Conservation (phyloP, 2,329 filamentous ascomycete species). For the Lizonia empirigonia region DNA sequence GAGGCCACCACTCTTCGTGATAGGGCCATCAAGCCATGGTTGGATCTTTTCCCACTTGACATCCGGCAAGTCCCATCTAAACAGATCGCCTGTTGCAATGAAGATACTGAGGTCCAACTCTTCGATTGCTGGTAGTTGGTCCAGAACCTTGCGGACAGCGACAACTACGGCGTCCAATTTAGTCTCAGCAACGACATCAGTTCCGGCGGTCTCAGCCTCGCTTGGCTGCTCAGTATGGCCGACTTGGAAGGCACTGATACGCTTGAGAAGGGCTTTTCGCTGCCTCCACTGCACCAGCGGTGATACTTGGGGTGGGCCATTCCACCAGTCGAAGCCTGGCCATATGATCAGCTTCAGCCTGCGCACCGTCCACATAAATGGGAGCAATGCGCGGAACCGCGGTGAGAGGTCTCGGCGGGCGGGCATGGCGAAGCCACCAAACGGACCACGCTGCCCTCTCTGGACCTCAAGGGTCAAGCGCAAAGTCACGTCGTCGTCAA, state of each 20-base stretch:
- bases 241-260: constrained; percentile 14
- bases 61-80: constrained; percentile 38
- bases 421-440: constrained; percentile 33
- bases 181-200: background rate
- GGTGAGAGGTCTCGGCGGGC: constrained; percentile 32
- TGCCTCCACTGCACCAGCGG: constrained; percentile 10
- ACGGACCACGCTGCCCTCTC: constrained; percentile 17
- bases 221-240: constrained; percentile 10
- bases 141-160: constrained; percentile 29
- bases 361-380: constrained; percentile 22
- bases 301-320: constrained; percentile 1
- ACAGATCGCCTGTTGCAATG: constrained; percentile 26
- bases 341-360: constrained; percentile 34
- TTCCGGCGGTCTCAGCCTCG: background rate
- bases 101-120: constrained; percentile 33
- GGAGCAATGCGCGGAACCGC: constrained; percentile 33
- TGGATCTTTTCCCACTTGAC: constrained; percentile 31
- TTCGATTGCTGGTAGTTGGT: constrained; percentile 32
- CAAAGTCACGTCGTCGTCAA: constrained; percentile 24
- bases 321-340: constrained; percentile 37
- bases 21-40: constrained; percentile 34
- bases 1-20: constrained; percentile 9
- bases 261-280: constrained; percentile 14
- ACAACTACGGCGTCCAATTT: constrained; percentile 26
- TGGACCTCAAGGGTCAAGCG: constrained; percentile 37